Evolutionary conservation across 2,329 filamentous ascomycete genomes (phyloP), one percentile per base, ranked within the genome.

Genomic region (Aspergillus fijiensis): DNA sequence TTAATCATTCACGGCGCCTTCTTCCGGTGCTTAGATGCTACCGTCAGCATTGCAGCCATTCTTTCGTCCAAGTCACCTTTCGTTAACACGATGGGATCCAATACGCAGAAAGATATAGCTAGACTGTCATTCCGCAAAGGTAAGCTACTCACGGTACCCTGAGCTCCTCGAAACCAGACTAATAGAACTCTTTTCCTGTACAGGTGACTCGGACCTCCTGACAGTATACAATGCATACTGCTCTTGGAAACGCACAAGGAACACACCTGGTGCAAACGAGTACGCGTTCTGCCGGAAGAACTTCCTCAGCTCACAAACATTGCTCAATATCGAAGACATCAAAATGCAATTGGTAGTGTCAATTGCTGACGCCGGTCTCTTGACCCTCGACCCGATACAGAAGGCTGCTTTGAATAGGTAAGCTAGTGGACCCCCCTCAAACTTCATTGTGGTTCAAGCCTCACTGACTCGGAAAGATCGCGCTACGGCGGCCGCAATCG

Each of bases 51-150:
- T 58, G 95, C 96, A 6, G 94, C 95, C 7, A 94, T 96, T 27
- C 78, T 99, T 1, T 96, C 93, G 2, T 96, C 92, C 29, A 99
- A 98, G 73, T 96, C 93, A 0, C 95, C 94, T 0, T 98, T 98
- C 73, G 84, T 94, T 0, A 89, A 90, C 2, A 90, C 93, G 0
- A 92, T 96, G 74, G 91, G 92, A 2, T 89, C 92, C 51, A 88
- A 90, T 55, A 84, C 87, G 47, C 91, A 96, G 71, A 92, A 92
- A 39, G 90, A 97, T 66, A 86, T 88, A 23, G 89, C 91, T 0
- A 86, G 91, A 2, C 83, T 89, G 60, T 85, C 85, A 4, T 99
- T 96, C 79, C 89, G 89, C 63, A 87, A 89, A 67, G 89, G 81
- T 82, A 65, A 39, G 10, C 6, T 27, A 50, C 49, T 27, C 12